Conservation (phyloP, 1,139 yeast species). For the Lodderomyces theae region DNA sequence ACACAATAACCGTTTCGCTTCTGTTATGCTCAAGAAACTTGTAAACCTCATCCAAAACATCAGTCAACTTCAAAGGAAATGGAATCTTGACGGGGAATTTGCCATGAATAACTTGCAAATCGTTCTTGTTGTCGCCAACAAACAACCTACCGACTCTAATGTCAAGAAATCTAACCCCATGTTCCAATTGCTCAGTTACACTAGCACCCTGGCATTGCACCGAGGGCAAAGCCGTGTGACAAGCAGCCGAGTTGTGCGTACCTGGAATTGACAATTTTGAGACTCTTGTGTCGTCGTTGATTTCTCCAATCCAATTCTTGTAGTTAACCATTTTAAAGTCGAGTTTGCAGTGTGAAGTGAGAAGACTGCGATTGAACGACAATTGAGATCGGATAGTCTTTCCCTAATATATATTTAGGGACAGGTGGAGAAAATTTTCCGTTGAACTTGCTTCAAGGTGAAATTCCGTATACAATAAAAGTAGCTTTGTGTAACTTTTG, state of each 20-base stretch:
- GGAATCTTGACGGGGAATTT: constrained; percentile 70
- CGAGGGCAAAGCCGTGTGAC: constrained; percentile 70
- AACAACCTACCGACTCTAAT: constrained; percentile 63
- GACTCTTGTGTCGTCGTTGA: constrained; percentile 51
- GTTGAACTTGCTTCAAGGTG: background rate
- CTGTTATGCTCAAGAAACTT: constrained; percentile 50
- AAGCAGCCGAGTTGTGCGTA: constrained; percentile 78
- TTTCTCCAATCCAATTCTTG: constrained; percentile 53
- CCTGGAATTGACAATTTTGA: constrained; percentile 70
- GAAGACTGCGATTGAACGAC: too few species aligned
- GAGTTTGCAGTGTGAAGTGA: background rate
- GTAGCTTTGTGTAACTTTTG: background rate
- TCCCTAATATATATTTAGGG: background rate
- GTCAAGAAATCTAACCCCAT: constrained; percentile 76
- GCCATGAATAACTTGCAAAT: constrained; percentile 68
- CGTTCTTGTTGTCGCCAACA: constrained; percentile 41
- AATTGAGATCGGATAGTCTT: background rate
- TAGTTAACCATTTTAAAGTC: constrained; percentile 38
- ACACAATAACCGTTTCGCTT: constrained; percentile 64
- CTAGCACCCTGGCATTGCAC: constrained; percentile 74
- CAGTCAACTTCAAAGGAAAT: constrained; percentile 50
- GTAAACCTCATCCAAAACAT: constrained; percentile 56
- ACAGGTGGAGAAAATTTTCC: background rate
- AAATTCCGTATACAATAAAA: background rate
- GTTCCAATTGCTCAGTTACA: constrained; percentile 58